phyloP scores from a whole-genome alignment of 805 yeast genomes.

The Saturnispora ahearnii region DNA sequence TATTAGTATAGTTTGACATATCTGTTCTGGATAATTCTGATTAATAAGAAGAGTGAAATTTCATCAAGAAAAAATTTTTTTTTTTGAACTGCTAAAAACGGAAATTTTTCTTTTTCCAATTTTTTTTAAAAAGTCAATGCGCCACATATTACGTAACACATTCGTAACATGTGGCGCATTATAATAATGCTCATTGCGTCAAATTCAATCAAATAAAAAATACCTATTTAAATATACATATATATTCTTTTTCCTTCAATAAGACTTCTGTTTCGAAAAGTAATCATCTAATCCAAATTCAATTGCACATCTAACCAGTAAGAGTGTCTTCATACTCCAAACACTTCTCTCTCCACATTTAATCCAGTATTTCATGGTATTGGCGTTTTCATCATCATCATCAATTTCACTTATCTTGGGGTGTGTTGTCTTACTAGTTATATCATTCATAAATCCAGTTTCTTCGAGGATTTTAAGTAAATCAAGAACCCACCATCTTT shows the following conservation, averaged over 20 bases:
- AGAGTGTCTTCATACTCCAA: constrained; percentile 81
- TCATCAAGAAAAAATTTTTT: constrained; percentile 3
- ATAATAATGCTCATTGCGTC: background rate
- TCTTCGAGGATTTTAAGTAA: constrained; percentile 74
- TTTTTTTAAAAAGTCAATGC: background rate
- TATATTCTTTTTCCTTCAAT: background rate
- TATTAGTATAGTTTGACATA: constrained; percentile 43
- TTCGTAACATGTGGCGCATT: background rate
- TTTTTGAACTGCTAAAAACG: background rate
- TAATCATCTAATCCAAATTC: constrained; percentile 82
- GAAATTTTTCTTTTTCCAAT: background rate
- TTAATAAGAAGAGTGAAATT: constrained; percentile 23
- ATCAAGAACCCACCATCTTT: constrained; percentile 53
- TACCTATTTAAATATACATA: too few relatives aligned
- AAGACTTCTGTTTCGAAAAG: constrained; percentile 19
- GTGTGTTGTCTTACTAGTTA: background rate
- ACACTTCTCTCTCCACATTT: constrained; percentile 84
- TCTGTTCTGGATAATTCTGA: constrained; percentile 14
- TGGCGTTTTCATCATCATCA: constrained; percentile 35
- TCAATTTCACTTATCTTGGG: background rate
- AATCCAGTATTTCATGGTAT: constrained; percentile 71
- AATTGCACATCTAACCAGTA: constrained; percentile 82
- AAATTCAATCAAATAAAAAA: too few relatives aligned
- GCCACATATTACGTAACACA: background rate
- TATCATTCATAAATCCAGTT: constrained; percentile 37